phyloP scores from a whole-genome alignment of 257 asterid genomes.

The Forsythia suspensa region DNA sequence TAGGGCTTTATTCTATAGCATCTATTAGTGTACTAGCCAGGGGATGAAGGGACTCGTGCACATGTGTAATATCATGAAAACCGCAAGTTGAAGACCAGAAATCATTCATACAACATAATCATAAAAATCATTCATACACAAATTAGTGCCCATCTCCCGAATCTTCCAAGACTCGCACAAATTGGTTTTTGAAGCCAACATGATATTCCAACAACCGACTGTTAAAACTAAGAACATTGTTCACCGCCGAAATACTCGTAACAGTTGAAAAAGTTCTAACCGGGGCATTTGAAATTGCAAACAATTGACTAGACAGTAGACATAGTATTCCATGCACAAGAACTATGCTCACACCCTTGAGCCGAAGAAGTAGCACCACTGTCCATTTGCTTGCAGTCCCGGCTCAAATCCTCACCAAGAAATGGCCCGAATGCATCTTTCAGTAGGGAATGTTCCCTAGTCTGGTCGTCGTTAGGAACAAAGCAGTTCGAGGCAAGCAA shows the following conservation, averaged over 20 bases:
- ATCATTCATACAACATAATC: not conserved
- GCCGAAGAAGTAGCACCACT: conserved; percentile 21
- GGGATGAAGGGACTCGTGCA: too few relatives aligned
- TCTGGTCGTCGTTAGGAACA: conserved; percentile 31
- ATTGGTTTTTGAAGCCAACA: not conserved
- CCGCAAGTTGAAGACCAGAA: not conserved
- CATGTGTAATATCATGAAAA: not conserved
- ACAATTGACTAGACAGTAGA: conserved; percentile 21
- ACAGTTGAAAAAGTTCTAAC: conserved; percentile 14
- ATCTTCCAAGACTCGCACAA: not conserved
- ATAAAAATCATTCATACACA: not conserved
- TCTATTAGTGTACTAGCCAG: not conserved
- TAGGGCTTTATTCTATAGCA: not conserved
- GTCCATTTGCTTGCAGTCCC: conserved; percentile 27
- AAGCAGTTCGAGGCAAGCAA: conserved; percentile 53
- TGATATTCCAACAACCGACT: not conserved
- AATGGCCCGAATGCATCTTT: conserved; percentile 23
- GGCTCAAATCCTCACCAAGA: conserved; percentile 29
- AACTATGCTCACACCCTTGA: conserved; percentile 26
- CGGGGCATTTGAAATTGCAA: conserved; percentile 4
- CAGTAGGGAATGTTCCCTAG: conserved; percentile 27
- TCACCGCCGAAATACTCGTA: conserved; percentile 3
- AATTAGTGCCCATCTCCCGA: not conserved
- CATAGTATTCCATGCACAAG: conserved; percentile 32
- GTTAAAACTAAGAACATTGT: not conserved